These are phyloP conservation scores for Coleophoma crateriformis DNA, from an alignment of 2,329 filamentous ascomycete genomes.

Conservation along the genomic window DNA sequence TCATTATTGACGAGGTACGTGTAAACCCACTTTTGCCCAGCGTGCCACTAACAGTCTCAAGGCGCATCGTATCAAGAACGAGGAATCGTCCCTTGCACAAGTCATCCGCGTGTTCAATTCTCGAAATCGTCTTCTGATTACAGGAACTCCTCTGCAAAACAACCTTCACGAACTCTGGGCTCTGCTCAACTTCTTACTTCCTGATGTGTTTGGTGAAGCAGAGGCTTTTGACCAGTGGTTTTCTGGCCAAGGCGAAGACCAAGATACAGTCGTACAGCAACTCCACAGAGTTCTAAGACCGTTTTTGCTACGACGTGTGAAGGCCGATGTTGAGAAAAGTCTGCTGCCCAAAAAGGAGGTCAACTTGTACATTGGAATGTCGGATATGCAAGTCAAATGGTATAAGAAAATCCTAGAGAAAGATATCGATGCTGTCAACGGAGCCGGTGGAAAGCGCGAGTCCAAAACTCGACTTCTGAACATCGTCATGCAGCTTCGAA, in stretches of 20 bases:
- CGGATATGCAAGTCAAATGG: conserved; percentile 98
- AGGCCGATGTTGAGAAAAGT: conserved; percentile 97
- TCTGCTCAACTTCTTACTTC: conserved; percentile 92
- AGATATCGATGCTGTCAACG: conserved; percentile 97
- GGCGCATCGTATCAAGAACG: conserved; percentile 97
- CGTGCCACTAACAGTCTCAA: conserved; percentile 10
- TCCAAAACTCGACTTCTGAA: conserved; percentile 96
- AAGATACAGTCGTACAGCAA: conserved; percentile 94
- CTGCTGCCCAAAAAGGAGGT: conserved; percentile 95
- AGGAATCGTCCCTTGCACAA: conserved; percentile 93
- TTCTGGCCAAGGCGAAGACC: conserved; percentile 80
- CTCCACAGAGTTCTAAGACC: conserved; percentile 88
- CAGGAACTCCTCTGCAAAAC: conserved; percentile 94
- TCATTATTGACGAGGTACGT: conserved; percentile 84
- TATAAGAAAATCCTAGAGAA: conserved; percentile 99
- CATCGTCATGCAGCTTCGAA: conserved; percentile 98
- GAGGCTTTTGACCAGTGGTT: conserved; percentile 99
- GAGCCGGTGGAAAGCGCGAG: conserved; percentile 91
- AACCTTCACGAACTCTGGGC: conserved; percentile 98
- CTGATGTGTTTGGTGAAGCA: conserved; percentile 94
- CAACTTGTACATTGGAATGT: conserved; percentile 97
- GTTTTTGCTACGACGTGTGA: conserved; percentile 92
- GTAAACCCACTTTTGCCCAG: not conserved
- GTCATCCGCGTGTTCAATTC: conserved; percentile 97
- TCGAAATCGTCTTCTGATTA: conserved; percentile 89